A percentile compares a stretch with the other conserved stretches of the same genome.
Conservation (phyloP, 2,329 filamentous ascomycete species). For the Stemphylium vesicarium region DNA sequence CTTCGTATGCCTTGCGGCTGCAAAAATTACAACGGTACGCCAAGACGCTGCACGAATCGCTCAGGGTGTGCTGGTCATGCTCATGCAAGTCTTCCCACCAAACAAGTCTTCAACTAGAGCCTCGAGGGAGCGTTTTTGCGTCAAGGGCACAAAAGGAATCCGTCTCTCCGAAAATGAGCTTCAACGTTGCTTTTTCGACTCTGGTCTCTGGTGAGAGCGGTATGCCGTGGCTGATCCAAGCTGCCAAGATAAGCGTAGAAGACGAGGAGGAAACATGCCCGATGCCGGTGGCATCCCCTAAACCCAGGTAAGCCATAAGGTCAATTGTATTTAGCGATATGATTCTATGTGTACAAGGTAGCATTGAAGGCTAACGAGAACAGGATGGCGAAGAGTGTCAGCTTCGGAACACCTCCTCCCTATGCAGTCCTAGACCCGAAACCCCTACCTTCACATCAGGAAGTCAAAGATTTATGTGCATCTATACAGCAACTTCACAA, state of each 20-base stretch:
- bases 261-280: slow-evolving; percentile 31
- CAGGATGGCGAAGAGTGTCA: slow-evolving; percentile 42
- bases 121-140: slow-evolving; percentile 34
- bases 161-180: slow-evolving; percentile 30
- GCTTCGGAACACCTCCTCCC: slow-evolving; percentile 43
- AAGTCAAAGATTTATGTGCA: slow-evolving; percentile 46
- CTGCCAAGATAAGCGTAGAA: slow-evolving; percentile 42
- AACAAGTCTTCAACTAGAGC: slow-evolving; percentile 44
- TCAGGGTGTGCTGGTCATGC: slow-evolving; percentile 43
- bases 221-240: slow-evolving; percentile 39
- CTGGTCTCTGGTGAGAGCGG: slow-evolving; percentile 10
- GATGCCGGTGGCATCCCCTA: slow-evolving; percentile 18
- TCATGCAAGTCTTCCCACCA: slow-evolving; percentile 42
- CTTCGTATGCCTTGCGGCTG: slow-evolving; percentile 41
- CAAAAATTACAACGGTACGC: slow-evolving; percentile 46
- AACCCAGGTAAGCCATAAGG: slow-evolving; percentile 27
- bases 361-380: slow-evolving; percentile 9
- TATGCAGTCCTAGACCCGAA: slow-evolving; percentile 36
- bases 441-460: slow-evolving; percentile 24
- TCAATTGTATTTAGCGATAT: background rate
- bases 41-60: slow-evolving; percentile 37
- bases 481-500: slow-evolving; percentile 40
- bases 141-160: slow-evolving; percentile 21
- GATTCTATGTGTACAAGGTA: background rate
- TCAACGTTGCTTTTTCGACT: slow-evolving; percentile 44